Base-by-base conservation (phyloP, 257 asterid species). In the Cinchona pubescens region DNA sequence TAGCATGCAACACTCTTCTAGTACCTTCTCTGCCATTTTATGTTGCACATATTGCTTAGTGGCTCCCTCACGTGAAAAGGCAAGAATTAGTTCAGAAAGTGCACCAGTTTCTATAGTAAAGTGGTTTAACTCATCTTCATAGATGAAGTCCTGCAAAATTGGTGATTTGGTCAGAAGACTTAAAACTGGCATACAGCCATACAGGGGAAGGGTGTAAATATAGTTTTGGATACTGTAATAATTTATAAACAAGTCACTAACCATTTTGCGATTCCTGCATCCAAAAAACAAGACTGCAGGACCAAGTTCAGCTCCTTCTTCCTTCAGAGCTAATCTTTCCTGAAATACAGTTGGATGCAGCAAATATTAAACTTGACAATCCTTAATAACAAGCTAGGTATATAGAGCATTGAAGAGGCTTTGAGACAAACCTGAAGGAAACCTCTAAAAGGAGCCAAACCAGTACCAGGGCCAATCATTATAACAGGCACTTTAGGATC, bases 381-480 rank as follows among this genome's bases (percentile, higher is more conserved):
- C 77, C 42, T 42, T 59, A 65, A 64, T 75, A 66, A 49, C 65
- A 13, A 7, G 45, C 30, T 27, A 53, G 34, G 27, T 60, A 55
- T 13, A 68, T 38, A 5, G 5, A 18, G 66, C 48, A 16, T 66
- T 21, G n/a, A n/a, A 62, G 46, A 34, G 21, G 49, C 43, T 64
- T 63, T 51, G 68, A 51, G 45, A 51, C 88, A 40, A 82, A 94
- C 98, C 98, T 94, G 99, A 82, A 95, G 96, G 83, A 95, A 95
- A 63, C 99, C 99, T 74, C 99, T 88, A 75, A 95, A 93, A 30
- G 99, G 99, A 76, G 99, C 99, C 82, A 95, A 82, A 16, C 99
- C 99, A 48, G 99, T 95, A 69, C 99, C 99, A 65, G 99, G 99
- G 64, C 99, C 99, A 21, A 93, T 86, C 99, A 95, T 95, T 76